Base-by-base conservation (phyloP, 176 grass and related monocot genomes). In the Eleusine indica region DNA sequence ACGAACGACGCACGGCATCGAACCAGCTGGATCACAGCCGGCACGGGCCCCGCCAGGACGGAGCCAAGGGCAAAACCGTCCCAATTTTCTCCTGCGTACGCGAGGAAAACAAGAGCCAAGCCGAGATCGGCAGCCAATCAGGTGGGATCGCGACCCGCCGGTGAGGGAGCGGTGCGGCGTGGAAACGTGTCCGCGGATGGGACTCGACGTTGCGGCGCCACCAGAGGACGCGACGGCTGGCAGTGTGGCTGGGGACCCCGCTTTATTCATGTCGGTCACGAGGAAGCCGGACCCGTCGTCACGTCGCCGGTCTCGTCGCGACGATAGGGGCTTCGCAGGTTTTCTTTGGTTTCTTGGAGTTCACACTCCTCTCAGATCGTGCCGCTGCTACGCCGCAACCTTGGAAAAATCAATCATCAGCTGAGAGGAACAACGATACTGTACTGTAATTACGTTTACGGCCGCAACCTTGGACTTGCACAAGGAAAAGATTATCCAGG, bases 181-280 rank as follows among this genome's bases (percentile, higher is more conserved):
- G 76, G n/a, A 80, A 37, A 70, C 74, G 78, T 87, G 92, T 78
- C 75, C 52, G 21, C 41, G 9, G 79, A 90, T 81, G 73, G 71
- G 91, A 93, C 88, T 63, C 57, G 85, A 93, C 81, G 30, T 13
- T 80, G 70, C 42, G 58, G 52, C 43, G 67, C 58, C 44, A 10
- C 44, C 9, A 56, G 61, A 18, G 35, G 19, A 38, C 70, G 84
- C 69, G 48, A 76, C 35, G 66, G 84, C 51, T 80, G 40, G 35
- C 58, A 61, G 47, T 4, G 73, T 80, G 40, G 35, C 58, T 52
- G 47, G 7, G 73, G 76, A 7, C 47, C 53, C 64, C 48, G 5
- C 78, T 73, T 71, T 80, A 69, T 42, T 56, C 43, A 32, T 89
- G 92, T 94, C 86, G 92, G 80, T 80, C 92, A 89, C 83, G 13